phyloP scores from a whole-genome alignment of 1,284 basidiomycete genomes.

The Ustilago sp. region DNA sequence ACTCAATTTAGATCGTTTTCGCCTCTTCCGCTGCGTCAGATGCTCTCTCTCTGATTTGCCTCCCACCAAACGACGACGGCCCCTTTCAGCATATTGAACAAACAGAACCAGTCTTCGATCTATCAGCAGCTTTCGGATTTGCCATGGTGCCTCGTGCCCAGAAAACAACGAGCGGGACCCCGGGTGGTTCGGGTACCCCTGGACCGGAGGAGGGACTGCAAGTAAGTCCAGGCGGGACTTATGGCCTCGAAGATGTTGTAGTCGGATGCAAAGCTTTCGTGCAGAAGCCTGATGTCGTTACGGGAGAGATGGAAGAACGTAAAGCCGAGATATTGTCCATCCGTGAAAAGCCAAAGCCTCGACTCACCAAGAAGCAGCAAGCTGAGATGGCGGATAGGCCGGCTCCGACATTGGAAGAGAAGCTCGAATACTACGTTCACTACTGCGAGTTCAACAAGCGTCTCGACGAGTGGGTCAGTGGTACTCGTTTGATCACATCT shows the following conservation, averaged over 20 bases:
- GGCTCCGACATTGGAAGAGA: slow-evolving; percentile 52
- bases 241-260: slow-evolving; percentile 56
- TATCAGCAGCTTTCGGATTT: not conserved
- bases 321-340: slow-evolving; percentile 67
- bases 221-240: slow-evolving; percentile 60
- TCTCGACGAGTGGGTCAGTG: slow-evolving; percentile 97
- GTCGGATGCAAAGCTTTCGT: slow-evolving; percentile 67
- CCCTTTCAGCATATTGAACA: not conserved
- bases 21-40: not conserved
- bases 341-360: slow-evolving; percentile 62
- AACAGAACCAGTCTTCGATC: not conserved
- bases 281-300: slow-evolving; percentile 61
- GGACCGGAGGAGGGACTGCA: slow-evolving; percentile 49
- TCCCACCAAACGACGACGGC: not conserved
- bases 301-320: slow-evolving; percentile 65
- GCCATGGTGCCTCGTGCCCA: slow-evolving; percentile 53
- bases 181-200: slow-evolving; percentile 48
- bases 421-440: slow-evolving; percentile 60
- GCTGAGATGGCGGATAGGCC: slow-evolving; percentile 45
- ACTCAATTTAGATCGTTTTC: not conserved
- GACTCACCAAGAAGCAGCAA: slow-evolving; percentile 56
- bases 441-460: slow-evolving; percentile 72
- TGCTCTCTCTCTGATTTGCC: not conserved
- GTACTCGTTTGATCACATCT: slow-evolving; percentile 83
- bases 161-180: slow-evolving; percentile 45